Conservation (phyloP, 2,329 filamentous ascomycete species). For the Sporothrix brunneoviolacea region DNA sequence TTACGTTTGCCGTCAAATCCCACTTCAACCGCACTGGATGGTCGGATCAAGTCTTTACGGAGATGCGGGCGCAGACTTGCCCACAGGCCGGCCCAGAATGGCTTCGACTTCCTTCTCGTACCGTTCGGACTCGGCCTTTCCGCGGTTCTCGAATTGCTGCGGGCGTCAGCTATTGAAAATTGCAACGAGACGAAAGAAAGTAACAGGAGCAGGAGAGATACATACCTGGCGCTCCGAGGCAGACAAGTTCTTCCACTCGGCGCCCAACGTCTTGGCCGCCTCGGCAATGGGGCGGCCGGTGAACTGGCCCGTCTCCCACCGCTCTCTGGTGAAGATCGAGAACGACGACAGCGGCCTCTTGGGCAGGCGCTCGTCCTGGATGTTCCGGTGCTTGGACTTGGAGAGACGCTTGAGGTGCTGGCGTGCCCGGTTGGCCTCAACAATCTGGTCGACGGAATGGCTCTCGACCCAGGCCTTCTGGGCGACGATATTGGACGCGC, state of each 20-base stretch:
- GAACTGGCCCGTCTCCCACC: conserved; percentile 28
- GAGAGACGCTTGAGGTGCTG: conserved; percentile 31
- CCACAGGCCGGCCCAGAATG: conserved; percentile 18
- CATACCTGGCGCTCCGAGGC: conserved; percentile 37
- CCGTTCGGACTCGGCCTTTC: conserved; percentile 23
- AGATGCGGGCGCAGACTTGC: conserved; percentile 1
- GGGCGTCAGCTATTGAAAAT: not conserved
- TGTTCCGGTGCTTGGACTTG: conserved; percentile 22
- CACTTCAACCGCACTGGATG: too few relatives aligned
- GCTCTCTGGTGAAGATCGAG: conserved; percentile 32
- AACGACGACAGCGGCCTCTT: conserved; percentile 31
- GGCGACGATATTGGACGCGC: conserved; percentile 31
- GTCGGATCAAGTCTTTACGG: too few relatives aligned
- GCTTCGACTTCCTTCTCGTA: conserved; percentile 26
- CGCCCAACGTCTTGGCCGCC: conserved; percentile 21
- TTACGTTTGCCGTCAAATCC: not conserved
- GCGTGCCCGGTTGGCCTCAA: conserved; percentile 43
- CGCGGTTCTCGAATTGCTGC: conserved; percentile 31
- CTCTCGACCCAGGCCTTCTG: conserved; percentile 44
- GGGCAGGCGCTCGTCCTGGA: conserved; percentile 44
- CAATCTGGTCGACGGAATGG: conserved; percentile 33
- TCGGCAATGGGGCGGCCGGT: conserved; percentile 16
- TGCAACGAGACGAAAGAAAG: too few relatives aligned
- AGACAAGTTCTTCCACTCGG: conserved; percentile 39
- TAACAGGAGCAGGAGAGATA: not conserved